Conservation (phyloP, 192 early-diverging fungal genomes). For the Backusella liffmaniae region DNA sequence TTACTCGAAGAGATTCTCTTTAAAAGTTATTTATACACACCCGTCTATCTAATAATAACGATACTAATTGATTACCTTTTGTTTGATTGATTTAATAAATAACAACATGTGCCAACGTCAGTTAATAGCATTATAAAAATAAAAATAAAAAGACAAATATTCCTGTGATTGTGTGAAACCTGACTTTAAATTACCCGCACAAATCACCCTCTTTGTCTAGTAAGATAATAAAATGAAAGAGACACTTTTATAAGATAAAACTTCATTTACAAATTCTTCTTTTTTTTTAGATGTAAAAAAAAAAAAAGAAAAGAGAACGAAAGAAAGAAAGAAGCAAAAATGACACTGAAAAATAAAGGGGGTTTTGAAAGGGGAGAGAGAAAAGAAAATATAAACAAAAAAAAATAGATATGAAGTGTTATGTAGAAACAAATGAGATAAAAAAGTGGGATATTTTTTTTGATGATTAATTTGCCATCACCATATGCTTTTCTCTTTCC, state of each 20-base stretch:
- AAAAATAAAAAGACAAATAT: not conserved
- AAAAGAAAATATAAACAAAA: not conserved
- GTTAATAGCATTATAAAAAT: not conserved
- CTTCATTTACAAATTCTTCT: not conserved
- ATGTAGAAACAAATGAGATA: not conserved
- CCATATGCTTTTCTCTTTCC: conserved; percentile 13
- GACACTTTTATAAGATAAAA: not conserved
- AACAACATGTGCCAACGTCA: too few relatives aligned
- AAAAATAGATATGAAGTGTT: not conserved
- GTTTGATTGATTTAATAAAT: not conserved
- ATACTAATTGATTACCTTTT: too few relatives aligned
- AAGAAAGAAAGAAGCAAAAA: not conserved
- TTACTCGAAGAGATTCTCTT: too few relatives aligned
- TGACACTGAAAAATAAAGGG: not conserved
- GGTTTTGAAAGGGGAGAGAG: not conserved
- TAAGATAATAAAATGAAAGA: not conserved
- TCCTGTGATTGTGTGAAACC: not conserved
- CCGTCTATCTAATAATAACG: too few relatives aligned
- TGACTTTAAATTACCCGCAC: not conserved
- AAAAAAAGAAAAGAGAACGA: not conserved
- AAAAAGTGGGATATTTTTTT: not conserved
- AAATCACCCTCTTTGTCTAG: not conserved
- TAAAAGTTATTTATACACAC: too few relatives aligned
- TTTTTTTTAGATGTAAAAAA: not conserved
- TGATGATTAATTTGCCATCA: conserved; percentile 5